These are phyloP conservation scores for Rusavskia elegans DNA, from an alignment of 495 filamentous ascomycete species.

Conservation along the genomic window DNA sequence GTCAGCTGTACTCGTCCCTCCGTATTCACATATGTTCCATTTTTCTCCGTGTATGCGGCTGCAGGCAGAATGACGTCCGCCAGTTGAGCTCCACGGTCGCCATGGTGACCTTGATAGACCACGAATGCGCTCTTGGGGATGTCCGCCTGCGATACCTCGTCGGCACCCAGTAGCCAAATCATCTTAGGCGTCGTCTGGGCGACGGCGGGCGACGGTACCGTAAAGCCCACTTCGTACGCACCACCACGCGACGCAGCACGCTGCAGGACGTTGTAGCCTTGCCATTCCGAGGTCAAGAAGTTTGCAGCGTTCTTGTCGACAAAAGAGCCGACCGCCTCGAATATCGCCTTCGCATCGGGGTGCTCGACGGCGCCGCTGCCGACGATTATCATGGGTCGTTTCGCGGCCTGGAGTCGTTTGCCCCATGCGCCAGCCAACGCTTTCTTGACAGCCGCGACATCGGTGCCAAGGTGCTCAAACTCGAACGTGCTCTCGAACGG, in stretches of 20 bases:
- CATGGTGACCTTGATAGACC: slow-evolving; percentile 95
- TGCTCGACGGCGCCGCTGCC: slow-evolving; percentile 84
- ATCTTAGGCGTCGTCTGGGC: slow-evolving; percentile 79
- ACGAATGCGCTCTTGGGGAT: slow-evolving; percentile 92
- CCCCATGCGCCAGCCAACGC: slow-evolving; percentile 77
- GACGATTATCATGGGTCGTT: slow-evolving; percentile 89
- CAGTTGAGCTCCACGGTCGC: slow-evolving; percentile 79
- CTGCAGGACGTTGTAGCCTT: slow-evolving; percentile 94
- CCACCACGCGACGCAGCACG: slow-evolving; percentile 78
- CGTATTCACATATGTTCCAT: slow-evolving; percentile 93
- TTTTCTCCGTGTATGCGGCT: slow-evolving; percentile 92
- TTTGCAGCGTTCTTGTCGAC: slow-evolving; percentile 81
- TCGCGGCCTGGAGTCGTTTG: slow-evolving; percentile 74
- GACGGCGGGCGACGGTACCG: slow-evolving; percentile 58
- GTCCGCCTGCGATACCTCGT: slow-evolving; percentile 65
- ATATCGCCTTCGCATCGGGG: slow-evolving; percentile 77
- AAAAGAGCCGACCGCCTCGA: slow-evolving; percentile 73
- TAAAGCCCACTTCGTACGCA: slow-evolving; percentile 92
- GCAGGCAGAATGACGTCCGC: slow-evolving; percentile 90
- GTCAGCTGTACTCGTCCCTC: slow-evolving; percentile 91
- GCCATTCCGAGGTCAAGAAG: slow-evolving; percentile 84
- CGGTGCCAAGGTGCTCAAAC: slow-evolving; percentile 70
- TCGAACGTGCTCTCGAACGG: slow-evolving; percentile 85
- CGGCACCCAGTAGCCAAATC: slow-evolving; percentile 90
- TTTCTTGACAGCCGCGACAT: slow-evolving; percentile 62